These are phyloP conservation scores for Vishniacozyma victoriae DNA, from an alignment of 768 basidiomycete species.

Conservation along the genomic window DNA sequence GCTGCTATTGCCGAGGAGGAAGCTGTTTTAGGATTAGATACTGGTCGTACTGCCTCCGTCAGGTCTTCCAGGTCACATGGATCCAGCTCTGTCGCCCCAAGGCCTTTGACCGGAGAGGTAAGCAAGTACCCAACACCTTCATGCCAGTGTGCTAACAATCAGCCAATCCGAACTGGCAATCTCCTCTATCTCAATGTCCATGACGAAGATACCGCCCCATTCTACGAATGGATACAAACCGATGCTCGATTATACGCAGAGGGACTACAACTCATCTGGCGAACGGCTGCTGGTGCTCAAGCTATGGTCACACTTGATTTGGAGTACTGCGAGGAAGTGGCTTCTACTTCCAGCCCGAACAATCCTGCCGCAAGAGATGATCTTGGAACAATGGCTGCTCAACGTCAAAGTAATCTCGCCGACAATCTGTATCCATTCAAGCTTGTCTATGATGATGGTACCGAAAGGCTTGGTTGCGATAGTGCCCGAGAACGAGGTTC, in stretches of 20 bases:
- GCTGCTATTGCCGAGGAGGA: background rate
- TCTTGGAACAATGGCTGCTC: constrained; percentile 77
- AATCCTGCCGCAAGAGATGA: constrained; percentile 78
- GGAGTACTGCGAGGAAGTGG: constrained; percentile 72
- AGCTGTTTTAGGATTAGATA: background rate
- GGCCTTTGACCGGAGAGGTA: constrained; percentile 19
- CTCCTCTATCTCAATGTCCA: constrained; percentile 94
- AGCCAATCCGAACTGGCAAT: constrained; percentile 80
- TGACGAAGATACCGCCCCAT: constrained; percentile 55
- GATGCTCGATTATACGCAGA: constrained; percentile 63
- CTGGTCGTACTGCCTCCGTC: constrained; percentile 6
- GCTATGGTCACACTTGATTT: constrained; percentile 82
- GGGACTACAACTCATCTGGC: constrained; percentile 79
- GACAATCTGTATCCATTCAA: constrained; percentile 84
- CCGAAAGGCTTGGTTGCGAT: constrained; percentile 82
- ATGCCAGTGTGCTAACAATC: background rate
- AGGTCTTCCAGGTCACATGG: constrained; percentile 1
- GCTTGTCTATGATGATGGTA: constrained; percentile 78
- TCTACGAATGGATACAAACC: constrained; percentile 75
- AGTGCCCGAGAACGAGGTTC: constrained; percentile 65
- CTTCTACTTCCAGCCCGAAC: constrained; percentile 70
- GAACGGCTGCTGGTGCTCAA: constrained; percentile 71
- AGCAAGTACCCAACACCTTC: constrained; percentile 3
- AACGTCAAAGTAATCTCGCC: constrained; percentile 49
- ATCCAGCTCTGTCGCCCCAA: constrained; percentile 6